Evolutionary conservation across 148 eudicot genomes (phyloP).

Genomic region (Arbutus unedo): DNA sequence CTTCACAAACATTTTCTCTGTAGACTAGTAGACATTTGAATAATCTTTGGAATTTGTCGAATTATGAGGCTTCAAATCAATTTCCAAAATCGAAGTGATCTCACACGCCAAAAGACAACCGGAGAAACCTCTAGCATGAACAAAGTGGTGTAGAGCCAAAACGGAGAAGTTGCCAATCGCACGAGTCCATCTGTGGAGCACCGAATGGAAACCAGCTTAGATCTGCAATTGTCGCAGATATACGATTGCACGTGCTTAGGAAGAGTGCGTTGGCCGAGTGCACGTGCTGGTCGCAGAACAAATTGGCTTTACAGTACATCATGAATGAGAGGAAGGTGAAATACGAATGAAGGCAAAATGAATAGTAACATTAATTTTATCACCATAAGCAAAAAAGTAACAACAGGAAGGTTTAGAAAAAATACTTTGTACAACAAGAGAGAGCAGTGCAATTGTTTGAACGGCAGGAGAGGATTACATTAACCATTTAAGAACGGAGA

Average conservation of each 20-base stretch:
- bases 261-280: constrained; percentile 85
- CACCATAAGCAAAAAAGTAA: no score
- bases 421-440: no score
- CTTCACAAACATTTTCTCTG: neutral
- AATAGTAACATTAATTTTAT: no score
- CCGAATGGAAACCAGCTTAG: constrained; percentile 36
- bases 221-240: constrained; percentile 55
- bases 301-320: constrained; percentile 74
- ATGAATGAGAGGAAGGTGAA: neutral
- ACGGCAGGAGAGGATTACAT: no score
- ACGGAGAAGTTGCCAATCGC: constrained; percentile 28
- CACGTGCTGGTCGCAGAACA: constrained; percentile 68
- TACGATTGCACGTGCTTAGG: constrained; percentile 58
- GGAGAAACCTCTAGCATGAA: constrained; percentile 38
- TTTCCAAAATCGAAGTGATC: constrained; percentile 46
- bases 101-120: constrained; percentile 53
- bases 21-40: neutral
- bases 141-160: constrained; percentile 28
- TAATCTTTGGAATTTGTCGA: constrained; percentile 5
- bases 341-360: no score
- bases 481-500: no score
- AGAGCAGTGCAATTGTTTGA: no score
- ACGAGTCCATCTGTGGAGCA: constrained; percentile 42
- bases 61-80: constrained; percentile 29
- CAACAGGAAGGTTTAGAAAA: no score